phyloP scores from a whole-genome alignment of 208 protist genomes.

The Leishmania gerbilli region DNA sequence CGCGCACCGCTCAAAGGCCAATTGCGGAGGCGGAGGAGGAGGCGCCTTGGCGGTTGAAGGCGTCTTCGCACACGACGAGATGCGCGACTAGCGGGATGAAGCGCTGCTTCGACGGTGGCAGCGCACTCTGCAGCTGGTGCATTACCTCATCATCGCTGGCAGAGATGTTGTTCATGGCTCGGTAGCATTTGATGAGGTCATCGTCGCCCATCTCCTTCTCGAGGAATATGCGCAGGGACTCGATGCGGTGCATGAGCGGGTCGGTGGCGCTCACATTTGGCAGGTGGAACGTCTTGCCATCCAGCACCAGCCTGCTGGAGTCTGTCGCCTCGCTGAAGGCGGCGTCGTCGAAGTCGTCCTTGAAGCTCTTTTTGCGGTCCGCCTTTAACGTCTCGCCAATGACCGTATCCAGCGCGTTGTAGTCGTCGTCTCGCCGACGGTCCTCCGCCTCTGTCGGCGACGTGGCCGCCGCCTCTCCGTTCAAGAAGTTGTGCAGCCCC shows the following conservation, averaged over 20 bases:
- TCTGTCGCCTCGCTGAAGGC: conserved; percentile 47
- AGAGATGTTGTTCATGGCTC: conserved; percentile 79
- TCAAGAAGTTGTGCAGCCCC: conserved; percentile 61
- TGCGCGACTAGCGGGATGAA: conserved; percentile 86
- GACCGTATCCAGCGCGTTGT: conserved; percentile 66
- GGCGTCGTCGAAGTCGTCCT: conserved; percentile 79
- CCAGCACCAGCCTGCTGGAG: conserved; percentile 77
- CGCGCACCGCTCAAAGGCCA: not conserved
- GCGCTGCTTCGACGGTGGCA: conserved; percentile 69
- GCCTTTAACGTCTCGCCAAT: conserved; percentile 57
- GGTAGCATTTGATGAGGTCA: conserved; percentile 69
- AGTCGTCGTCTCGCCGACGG: conserved; percentile 59
- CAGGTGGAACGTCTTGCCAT: conserved; percentile 88
- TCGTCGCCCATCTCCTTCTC: conserved; percentile 83
- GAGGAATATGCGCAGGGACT: conserved; percentile 89
- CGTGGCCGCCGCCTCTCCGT: conserved; percentile 53
- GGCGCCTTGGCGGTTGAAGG: conserved; percentile 72
- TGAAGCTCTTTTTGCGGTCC: conserved; percentile 3
- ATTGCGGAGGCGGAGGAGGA: not conserved
- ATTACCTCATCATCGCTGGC: conserved; percentile 76
- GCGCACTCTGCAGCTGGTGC: conserved; percentile 51
- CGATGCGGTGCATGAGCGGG: conserved; percentile 90
- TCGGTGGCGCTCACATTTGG: conserved; percentile 77
- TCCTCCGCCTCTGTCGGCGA: conserved; percentile 34
- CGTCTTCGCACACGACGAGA: conserved; percentile 87